Percentiles rank a stretch among this genome's conserved stretches.
These are phyloP conservation scores for Orbilia quercus DNA, from an alignment of 2,329 filamentous ascomycete genomes.

Conservation along the genomic window DNA sequence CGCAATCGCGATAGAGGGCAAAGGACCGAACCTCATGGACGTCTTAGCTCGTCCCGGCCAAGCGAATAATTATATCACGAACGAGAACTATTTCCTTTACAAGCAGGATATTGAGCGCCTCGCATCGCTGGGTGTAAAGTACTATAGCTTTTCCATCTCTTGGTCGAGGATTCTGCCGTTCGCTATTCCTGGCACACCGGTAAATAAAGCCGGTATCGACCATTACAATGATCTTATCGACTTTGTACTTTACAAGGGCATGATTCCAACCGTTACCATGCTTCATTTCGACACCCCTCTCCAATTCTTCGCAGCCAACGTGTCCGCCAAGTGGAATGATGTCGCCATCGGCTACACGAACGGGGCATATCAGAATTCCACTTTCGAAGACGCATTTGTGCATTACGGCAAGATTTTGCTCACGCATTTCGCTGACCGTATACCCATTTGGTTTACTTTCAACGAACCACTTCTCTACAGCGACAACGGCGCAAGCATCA, in stretches of 20 bases:
- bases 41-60: slow-evolving; percentile 17
- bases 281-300: slow-evolving; percentile 68
- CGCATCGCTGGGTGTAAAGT: slow-evolving; percentile 67
- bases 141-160: slow-evolving; percentile 68
- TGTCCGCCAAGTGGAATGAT: slow-evolving; percentile 59
- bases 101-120: slow-evolving; percentile 70
- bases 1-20: slow-evolving; percentile 25
- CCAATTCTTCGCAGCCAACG: slow-evolving; percentile 64
- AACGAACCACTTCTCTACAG: slow-evolving; percentile 66
- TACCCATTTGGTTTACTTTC: slow-evolving; percentile 69
- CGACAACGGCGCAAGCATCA: slow-evolving; percentile 63
- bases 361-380: slow-evolving; percentile 65
- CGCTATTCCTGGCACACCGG: slow-evolving; percentile 66
- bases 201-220: slow-evolving; percentile 67
- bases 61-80: slow-evolving; percentile 62
- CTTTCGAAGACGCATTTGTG: slow-evolving; percentile 68
- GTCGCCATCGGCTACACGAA: slow-evolving; percentile 63
- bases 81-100: slow-evolving; percentile 69
- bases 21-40: slow-evolving; percentile 32
- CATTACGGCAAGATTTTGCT: slow-evolving; percentile 69
- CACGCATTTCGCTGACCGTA: slow-evolving; percentile 67
- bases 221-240: slow-evolving; percentile 70
- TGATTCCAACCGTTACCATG: slow-evolving; percentile 67
- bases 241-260: slow-evolving; percentile 66
- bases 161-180: slow-evolving; percentile 70